These are phyloP conservation scores for Flammula alnicola DNA, from an alignment of 1,284 basidiomycete genomes.

Conservation along the genomic window DNA sequence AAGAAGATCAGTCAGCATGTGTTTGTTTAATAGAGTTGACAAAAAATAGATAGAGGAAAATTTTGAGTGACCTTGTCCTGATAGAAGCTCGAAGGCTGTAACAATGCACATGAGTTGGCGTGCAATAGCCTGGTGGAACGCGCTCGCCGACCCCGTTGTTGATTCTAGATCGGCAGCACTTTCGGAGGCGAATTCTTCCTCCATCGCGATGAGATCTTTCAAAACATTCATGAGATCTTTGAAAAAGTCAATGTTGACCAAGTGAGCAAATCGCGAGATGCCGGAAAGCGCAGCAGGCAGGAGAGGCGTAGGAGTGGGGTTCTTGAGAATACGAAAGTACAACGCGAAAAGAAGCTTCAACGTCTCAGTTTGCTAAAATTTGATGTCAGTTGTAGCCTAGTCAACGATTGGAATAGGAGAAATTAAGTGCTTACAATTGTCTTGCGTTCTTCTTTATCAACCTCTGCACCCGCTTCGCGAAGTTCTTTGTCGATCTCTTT, in stretches of 20 bases:
- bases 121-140: slow-evolving; percentile 46
- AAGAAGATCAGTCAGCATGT: slow-evolving; percentile 9
- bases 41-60: not conserved
- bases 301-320: slow-evolving; percentile 79
- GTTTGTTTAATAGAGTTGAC: not conserved
- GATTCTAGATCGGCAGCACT: slow-evolving; percentile 39
- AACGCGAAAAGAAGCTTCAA: slow-evolving; percentile 97
- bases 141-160: slow-evolving; percentile 26
- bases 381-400: slow-evolving; percentile 1
- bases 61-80: slow-evolving; percentile 81
- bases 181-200: slow-evolving; percentile 43
- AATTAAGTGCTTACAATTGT: slow-evolving; percentile 62
- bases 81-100: slow-evolving; percentile 95
- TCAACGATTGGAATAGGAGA: slow-evolving; percentile 8
- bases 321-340: slow-evolving; percentile 96
- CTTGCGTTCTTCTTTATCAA: slow-evolving; percentile 91
- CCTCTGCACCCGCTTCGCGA: slow-evolving; percentile 92
- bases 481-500: slow-evolving; percentile 89
- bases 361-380: slow-evolving; percentile 90
- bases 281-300: slow-evolving; percentile 91
- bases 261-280: slow-evolving; percentile 91
- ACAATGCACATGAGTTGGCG: slow-evolving; percentile 87
- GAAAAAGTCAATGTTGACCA: slow-evolving; percentile 99
- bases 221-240: slow-evolving; percentile 91
- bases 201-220: slow-evolving; percentile 72